Conservation (phyloP, 305 asterid species). For the Solanum aculeatissimum region DNA sequence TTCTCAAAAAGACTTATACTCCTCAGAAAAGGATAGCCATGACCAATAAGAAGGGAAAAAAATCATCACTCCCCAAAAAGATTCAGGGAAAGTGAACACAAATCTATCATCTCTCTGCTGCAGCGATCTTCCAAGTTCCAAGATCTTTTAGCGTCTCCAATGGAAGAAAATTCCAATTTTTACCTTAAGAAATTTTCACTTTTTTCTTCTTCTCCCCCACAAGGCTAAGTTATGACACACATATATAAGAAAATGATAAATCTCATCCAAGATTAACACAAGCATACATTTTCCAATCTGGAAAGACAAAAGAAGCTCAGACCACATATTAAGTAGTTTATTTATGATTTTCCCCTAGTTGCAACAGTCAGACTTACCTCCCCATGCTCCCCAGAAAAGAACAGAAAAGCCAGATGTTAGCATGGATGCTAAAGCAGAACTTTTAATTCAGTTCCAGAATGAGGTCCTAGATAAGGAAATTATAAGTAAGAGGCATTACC, state of each 20-base stretch:
- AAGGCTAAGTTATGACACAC: neutral
- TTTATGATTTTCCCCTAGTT: neutral
- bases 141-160: neutral
- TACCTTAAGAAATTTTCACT: neutral
- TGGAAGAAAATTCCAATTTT: neutral
- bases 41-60: neutral
- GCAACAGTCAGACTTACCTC: neutral
- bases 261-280: neutral
- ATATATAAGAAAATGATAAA: neutral
- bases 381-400: neutral
- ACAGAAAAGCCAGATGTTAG: neutral
- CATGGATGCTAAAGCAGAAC: neutral
- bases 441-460: neutral
- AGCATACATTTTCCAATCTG: neutral
- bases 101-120: neutral
- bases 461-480: neutral
- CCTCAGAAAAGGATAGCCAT: neutral
- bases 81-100: neutral
- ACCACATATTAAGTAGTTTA: neutral
- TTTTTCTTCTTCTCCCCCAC: neutral
- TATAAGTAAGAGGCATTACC: constrained; percentile 27
- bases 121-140: neutral
- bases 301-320: neutral
- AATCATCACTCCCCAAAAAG: neutral
- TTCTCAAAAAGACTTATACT: neutral